Evolutionary conservation across 306 rosid species (phyloP).

Genomic region (Begonia fuchsioides): DNA sequence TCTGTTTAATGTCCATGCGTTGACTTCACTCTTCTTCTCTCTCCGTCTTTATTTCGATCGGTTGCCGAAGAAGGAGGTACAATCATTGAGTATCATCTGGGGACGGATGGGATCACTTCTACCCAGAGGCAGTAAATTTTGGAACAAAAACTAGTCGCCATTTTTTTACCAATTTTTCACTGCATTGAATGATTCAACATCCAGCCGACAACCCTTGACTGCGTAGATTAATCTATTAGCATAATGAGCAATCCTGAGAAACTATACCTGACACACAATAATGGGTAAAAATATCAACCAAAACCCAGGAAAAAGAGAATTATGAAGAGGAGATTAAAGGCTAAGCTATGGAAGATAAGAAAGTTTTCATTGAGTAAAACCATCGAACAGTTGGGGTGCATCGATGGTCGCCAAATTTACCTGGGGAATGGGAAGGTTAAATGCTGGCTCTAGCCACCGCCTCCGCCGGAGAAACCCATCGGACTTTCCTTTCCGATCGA

Average conservation of each 20-base stretch:
- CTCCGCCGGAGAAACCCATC: slow-evolving; percentile 4
- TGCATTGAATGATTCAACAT: slow-evolving; percentile 1
- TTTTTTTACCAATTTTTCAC: slow-evolving; percentile 5
- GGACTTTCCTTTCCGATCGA: slow-evolving; percentile 10
- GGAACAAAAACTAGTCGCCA: slow-evolving; percentile 15
- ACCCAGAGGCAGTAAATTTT: no score
- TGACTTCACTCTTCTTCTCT: slow-evolving; percentile 20
- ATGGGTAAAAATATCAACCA: no score
- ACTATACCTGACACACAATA: no score
- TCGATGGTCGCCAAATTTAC: neutral
- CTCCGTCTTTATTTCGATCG: slow-evolving; percentile 22
- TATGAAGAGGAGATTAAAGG: no score
- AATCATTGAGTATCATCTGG: no score
- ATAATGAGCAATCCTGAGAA: no score
- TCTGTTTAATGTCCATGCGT: slow-evolving; percentile 12
- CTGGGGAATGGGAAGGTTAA: slow-evolving; percentile 14
- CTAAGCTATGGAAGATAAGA: no score
- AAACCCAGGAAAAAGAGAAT: no score
- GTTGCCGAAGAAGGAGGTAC: neutral
- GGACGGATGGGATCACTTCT: no score
- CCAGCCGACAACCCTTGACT: no score
- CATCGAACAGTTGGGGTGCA: slow-evolving; percentile 13
- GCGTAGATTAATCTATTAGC: no score
- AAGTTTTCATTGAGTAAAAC: slow-evolving; percentile 1
- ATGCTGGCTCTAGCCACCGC: slow-evolving; percentile 15